phyloP scores from a whole-genome alignment of 164 flowering plant species.

The Amborella trichopoda region DNA sequence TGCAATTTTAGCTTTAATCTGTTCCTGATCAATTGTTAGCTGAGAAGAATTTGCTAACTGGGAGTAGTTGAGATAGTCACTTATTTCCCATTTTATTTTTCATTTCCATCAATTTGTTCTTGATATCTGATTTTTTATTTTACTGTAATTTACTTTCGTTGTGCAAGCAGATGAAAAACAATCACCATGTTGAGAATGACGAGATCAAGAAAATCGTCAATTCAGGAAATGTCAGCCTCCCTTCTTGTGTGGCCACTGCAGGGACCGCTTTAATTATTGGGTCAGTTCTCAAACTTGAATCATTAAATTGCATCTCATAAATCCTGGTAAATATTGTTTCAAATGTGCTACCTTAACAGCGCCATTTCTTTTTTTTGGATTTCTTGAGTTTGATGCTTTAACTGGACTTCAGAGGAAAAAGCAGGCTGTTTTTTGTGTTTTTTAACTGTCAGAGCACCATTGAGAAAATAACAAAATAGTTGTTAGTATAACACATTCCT shows the following conservation, averaged over 20 bases:
- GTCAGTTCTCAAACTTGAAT: constrained; percentile 27
- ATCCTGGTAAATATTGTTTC: too few species aligned
- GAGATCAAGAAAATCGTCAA: constrained; percentile 62
- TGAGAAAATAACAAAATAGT: not conserved
- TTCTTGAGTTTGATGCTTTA: not conserved
- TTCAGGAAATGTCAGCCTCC: constrained; percentile 29
- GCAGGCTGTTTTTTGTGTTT: not conserved
- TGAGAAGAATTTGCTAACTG: too few species aligned
- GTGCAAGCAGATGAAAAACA: constrained; percentile 53
- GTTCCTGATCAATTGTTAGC: too few species aligned
- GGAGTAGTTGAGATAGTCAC: too few species aligned
- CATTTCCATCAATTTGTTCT: not conserved
- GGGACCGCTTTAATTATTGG: constrained; percentile 71
- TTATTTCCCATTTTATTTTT: not conserved
- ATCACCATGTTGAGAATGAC: constrained; percentile 28
- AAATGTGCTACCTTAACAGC: not conserved
- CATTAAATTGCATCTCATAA: not conserved
- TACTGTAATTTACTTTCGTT: constrained; percentile 4
- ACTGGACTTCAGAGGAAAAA: not conserved
- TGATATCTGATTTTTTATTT: not conserved
- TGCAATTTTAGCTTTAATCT: too few species aligned
- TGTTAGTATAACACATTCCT: not conserved
- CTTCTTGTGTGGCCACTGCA: constrained; percentile 73
- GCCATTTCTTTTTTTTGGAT: not conserved
- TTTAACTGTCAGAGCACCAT: not conserved